Evolutionary conservation across 345 rosid species (phyloP), one percentile per base, ranked within the genome.

Genomic region (Salix dunnii): DNA sequence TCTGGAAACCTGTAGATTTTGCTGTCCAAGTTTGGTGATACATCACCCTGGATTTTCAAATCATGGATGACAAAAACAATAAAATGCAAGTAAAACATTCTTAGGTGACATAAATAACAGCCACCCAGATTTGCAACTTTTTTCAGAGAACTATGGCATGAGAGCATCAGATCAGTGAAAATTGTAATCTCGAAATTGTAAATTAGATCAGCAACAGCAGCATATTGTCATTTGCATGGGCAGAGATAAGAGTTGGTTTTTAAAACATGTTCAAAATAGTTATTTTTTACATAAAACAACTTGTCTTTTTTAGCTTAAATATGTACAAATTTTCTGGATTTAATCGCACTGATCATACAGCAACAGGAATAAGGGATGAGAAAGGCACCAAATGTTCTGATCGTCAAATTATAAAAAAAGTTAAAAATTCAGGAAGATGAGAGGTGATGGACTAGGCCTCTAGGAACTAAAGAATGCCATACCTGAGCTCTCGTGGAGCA

Each of bases 401-500:
- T 23, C 71, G 74, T 55, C 53, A 14, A 74, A 51, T 67, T 14
- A 28, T 38, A 25, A 60, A 68, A 58, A 30, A 25, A 27, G 18
- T 33, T 66, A 43, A 61, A 38, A 67, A 48, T 21, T 28, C 27
- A 7, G 48, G 40, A 14, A 40, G 23, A 55, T 7, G 33, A 63
- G 66, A 27, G 49, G 28, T 31, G 33, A 55, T 60, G 53, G 12
- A 55, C 40, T 20, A 74, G 63, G 9, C 53, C 46, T 43, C 42
- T 35, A 51, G 38, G 66, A 74, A 66, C 17, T 53, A 74, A 74
- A 63, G 42, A 55, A 64, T 66, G 31, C 72, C 48, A 38, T 38
- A 91, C 99, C 92, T 93, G 51, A 79, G 90, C 82, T 91, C 91
- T 74, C 71, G 79, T 16, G 98, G 98, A 84, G 92, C 92, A 82